These are phyloP conservation scores for Trichoderma hamatum DNA, from an alignment of 2,329 filamentous ascomycete species.

Conservation along the genomic window DNA sequence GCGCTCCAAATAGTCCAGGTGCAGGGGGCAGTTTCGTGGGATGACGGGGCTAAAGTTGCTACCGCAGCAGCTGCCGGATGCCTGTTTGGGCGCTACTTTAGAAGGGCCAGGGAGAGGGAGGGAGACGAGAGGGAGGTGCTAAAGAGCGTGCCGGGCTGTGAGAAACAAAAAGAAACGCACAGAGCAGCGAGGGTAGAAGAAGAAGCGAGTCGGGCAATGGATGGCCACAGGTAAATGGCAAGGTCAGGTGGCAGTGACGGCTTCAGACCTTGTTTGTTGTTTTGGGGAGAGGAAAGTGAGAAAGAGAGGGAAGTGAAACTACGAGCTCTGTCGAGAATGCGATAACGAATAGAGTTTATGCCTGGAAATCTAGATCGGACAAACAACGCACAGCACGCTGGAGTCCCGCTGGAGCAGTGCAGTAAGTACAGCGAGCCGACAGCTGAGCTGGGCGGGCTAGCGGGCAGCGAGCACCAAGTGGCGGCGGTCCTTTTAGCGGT, in stretches of 20 bases:
- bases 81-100: conserved; percentile 19
- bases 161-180: not conserved
- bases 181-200: not conserved
- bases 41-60: conserved; percentile 23
- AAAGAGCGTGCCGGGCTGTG: conserved; percentile 20
- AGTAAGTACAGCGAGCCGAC: too few relatives aligned
- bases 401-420: not conserved
- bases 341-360: conserved; percentile 17
- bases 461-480: conserved; percentile 2
- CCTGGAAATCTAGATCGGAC: not conserved
- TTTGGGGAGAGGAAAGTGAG: not conserved
- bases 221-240: not conserved
- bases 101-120: not conserved
- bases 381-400: not conserved
- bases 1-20: conserved; percentile 17
- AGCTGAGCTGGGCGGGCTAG: conserved; percentile 11
- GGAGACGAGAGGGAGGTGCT: conserved; percentile 7
- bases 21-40: conserved; percentile 12
- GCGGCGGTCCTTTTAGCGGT: conserved; percentile 2
- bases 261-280: not conserved
- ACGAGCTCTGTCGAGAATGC: not conserved
- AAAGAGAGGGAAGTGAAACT: not conserved
- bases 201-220: not conserved
- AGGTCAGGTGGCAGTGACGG: not conserved
- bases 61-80: conserved; percentile 24